Evolutionary conservation across 2,329 filamentous ascomycete genomes (phyloP), one percentile per base, ranked within the genome.

Genomic region (Diplodia mutila): DNA sequence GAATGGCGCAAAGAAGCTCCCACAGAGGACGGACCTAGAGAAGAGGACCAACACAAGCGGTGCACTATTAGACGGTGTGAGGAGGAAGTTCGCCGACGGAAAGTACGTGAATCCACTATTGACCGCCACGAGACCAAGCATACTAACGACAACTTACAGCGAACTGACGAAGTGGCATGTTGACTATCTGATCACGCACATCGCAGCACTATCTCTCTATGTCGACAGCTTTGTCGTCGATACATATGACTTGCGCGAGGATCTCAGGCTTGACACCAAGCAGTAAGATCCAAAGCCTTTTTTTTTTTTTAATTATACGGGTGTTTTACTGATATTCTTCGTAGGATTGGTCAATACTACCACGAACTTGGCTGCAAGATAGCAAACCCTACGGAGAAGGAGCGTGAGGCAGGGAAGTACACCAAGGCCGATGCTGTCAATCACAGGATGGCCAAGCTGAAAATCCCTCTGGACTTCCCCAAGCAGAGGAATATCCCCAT

Each of bases 381-480:
- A 39, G 74, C 68, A 21, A 70, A 76, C 32, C 79, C 83, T 14
- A 83, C 81, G 4, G 84, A 85, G 61, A 76, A 75, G 21, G 83
- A 86, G 67, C 75, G 78, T 59, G 75, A 77, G 34, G 87, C 85
- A 76, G 80, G 83, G 71, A 83, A 86, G 68, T 84, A 89, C 71
- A 86, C 85, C 37, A 89, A 89, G 75, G 86, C 86, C 1, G 85
- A 87, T 73, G 85, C 85, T 4, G 78, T 79, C 23, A 87, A 87
- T 67, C 87, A 88, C 69, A 85, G 80, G 69, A 81, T 94, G 61
- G 93, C 91, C 14, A 88, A 88, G 72, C 81, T 98, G 73, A 87
- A 85, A 72, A 78, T 97, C 70, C 95, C 95, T 3, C 81, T 97
- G 55, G 85, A 89, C 68, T 97, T 97, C 77, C 95, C 94, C 1